Percentiles rank a stretch among this genome's conserved stretches.
Conservation (phyloP, 148 eudicot genomes). For the Nepenthes mirabilis region DNA sequence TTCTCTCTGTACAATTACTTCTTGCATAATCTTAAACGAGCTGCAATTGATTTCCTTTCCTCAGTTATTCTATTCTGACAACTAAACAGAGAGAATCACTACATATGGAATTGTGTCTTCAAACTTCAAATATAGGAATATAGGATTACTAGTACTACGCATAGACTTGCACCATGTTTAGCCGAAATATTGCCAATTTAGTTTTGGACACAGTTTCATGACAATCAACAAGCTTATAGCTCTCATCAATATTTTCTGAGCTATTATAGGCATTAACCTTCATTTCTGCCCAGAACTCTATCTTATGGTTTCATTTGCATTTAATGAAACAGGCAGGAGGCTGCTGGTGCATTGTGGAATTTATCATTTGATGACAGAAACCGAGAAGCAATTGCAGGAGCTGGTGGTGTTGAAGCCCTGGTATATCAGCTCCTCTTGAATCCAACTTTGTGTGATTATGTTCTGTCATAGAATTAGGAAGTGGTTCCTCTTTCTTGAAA, state of each 20-base stretch:
- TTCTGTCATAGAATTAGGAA: background rate
- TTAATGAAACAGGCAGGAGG: constrained; percentile 63
- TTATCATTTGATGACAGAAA: constrained; percentile 92
- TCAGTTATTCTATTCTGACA: too few relatives aligned
- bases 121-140: too few relatives aligned
- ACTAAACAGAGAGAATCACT: too few relatives aligned
- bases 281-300: background rate
- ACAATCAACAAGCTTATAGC: too few relatives aligned
- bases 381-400: constrained; percentile 89
- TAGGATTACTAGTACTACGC: too few relatives aligned
- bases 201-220: too few relatives aligned
- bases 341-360: constrained; percentile 99
- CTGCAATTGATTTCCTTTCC: too few relatives aligned
- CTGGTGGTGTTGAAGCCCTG: constrained; percentile 98
- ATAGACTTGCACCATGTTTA: too few relatives aligned
- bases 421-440: constrained; percentile 25
- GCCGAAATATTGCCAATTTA: too few relatives aligned
- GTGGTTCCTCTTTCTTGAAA: constrained; percentile 1
- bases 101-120: too few relatives aligned
- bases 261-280: background rate
- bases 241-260: background rate
- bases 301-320: background rate
- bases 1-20: too few relatives aligned
- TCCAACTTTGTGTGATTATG: background rate
- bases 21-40: too few relatives aligned